Conservation (phyloP, 495 filamentous ascomycete genomes). For the Copromyces sp. region DNA sequence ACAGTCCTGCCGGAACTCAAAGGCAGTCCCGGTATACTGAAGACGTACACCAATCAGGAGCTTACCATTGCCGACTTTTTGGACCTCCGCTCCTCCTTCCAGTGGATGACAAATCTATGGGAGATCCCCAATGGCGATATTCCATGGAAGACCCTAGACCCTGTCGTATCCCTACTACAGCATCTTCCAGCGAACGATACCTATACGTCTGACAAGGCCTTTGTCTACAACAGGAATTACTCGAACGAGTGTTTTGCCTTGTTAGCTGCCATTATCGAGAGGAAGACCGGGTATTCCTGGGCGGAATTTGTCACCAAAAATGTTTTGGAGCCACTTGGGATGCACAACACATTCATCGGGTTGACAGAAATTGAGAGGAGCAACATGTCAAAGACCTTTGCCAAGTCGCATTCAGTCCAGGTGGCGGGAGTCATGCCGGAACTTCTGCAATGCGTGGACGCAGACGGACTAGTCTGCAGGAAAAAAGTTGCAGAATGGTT, state of each 20-base stretch:
- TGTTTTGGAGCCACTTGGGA: constrained; percentile 4
- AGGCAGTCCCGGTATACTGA: background rate
- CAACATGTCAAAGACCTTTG: background rate
- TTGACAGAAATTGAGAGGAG: background rate
- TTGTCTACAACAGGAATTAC: constrained; percentile 9
- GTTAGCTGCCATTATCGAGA: constrained; percentile 7
- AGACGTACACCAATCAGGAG: background rate
- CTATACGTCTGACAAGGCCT: background rate
- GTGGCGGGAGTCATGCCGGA: background rate
- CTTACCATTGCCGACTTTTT: constrained; percentile 12
- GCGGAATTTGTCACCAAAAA: background rate
- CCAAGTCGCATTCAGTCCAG: constrained; percentile 3
- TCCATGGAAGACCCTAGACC: constrained; percentile 1
- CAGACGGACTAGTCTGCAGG: background rate
- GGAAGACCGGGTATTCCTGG: background rate
- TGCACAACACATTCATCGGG: constrained; percentile 5
- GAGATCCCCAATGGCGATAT: constrained; percentile 10
- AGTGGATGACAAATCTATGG: constrained; percentile 11
- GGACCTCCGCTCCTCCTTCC: constrained; percentile 10
- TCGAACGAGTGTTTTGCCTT: constrained; percentile 13
- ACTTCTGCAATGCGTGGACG: background rate
- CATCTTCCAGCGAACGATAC: constrained; percentile 1
- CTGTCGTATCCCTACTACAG: constrained; percentile 2
- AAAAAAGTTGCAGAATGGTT: background rate
- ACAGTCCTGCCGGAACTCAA: constrained; percentile 5